phyloP scores from a whole-genome alignment of 208 protist species.

The Endotrypanum monterogeii region DNA sequence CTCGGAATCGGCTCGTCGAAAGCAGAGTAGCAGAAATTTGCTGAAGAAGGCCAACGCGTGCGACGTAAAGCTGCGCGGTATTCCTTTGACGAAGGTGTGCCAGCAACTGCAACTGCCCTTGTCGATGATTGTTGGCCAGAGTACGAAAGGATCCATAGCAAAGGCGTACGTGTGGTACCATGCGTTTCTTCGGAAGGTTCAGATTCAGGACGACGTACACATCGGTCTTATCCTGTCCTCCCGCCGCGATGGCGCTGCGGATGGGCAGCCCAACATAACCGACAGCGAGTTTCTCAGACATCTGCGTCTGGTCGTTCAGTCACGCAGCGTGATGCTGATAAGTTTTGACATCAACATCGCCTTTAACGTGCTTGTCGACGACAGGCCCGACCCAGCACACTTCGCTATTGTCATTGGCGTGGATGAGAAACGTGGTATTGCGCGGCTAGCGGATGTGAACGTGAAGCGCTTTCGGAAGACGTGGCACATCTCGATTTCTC shows the following conservation, averaged over 20 bases:
- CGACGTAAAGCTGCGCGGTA: constrained; percentile 86
- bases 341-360: constrained; percentile 89
- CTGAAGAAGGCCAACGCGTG: constrained; percentile 73
- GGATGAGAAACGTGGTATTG: constrained; percentile 66
- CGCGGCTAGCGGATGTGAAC: constrained; percentile 88
- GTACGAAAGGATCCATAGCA: constrained; percentile 59
- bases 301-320: constrained; percentile 60
- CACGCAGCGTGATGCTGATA: constrained; percentile 85
- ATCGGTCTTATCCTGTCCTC: constrained; percentile 64
- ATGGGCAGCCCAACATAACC: constrained; percentile 83
- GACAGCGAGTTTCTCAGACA: constrained; percentile 82
- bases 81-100: constrained; percentile 85
- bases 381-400: constrained; percentile 63
- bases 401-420: constrained; percentile 90
- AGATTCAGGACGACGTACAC: constrained; percentile 64
- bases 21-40: constrained; percentile 62
- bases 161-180: constrained; percentile 78
- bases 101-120: constrained; percentile 83
- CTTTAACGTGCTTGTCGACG: constrained; percentile 74
- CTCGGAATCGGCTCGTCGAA: constrained; percentile 55
- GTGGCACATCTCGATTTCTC: constrained; percentile 77
- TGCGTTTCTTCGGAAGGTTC: constrained; percentile 77
- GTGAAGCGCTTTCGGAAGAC: constrained; percentile 90
- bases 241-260: constrained; percentile 76
- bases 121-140: constrained; percentile 72